Base-by-base conservation (phyloP, 352 stramenopile species). In the Globisporangium okanoganense region DNA sequence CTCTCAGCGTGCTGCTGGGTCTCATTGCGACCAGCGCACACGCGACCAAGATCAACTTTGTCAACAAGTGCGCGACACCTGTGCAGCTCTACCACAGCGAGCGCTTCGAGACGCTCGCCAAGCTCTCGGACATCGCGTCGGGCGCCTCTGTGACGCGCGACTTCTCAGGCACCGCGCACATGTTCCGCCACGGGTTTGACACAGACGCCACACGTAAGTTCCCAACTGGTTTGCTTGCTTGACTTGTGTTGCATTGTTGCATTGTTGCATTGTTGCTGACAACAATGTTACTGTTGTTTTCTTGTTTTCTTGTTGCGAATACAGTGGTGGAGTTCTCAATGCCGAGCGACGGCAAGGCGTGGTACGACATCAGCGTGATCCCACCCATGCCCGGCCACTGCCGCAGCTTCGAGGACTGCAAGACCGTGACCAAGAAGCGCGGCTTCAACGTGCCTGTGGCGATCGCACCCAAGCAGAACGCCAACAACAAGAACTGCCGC, bases 361-460 rank as follows among this genome's bases (percentile, higher is more conserved):
- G 77, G 77, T 79, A 76, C 60, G 81, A 90, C 55, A 70, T 90
- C 31, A 87, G 79, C 58, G 76, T 76, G 58, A 88, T 91, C 62
- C 75, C 77, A 5, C 80, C 80, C 1, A 74, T 73, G 66, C 73
- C 69, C 36, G 76, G 65, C 24, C 71, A 66, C 54, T 88, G 76
- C 65, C 66, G 61, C 56, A 78, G 61, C 35, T 75, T 72, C 61
- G 65, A 72, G 3, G 64, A 66, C 8, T 87, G 77, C 61, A 69
- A 78, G 64, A 27, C 70, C 50, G 56, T 75, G 41, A 90, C 80
- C 10, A 62, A 71, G 29, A 74, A 73, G 58, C 72, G 69, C 24
- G 79, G 79, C 45, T 89, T 71, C 73, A 89, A 89, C 53, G 65
- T 82, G 20, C 58, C 77, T 18, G 58, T 89, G 45, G 58, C 44